phyloP scores from a whole-genome alignment of 1,284 basidiomycete species.

The Cutaneotrichosporon sp. region DNA sequence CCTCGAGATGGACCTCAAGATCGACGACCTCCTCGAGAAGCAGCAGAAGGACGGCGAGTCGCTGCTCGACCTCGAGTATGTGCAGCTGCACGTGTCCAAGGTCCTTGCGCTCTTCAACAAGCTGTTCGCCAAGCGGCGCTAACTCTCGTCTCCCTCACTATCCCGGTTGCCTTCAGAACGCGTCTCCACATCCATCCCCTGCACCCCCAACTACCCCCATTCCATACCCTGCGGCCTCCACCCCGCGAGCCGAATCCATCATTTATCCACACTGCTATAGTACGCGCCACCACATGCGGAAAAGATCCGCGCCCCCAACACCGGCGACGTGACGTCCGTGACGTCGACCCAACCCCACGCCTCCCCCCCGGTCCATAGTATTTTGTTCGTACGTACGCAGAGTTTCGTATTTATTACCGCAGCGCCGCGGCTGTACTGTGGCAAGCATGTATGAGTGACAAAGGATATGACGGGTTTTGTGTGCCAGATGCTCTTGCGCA shows the following conservation, averaged over 20 bases:
- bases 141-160: not conserved
- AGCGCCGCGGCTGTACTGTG: slow-evolving; percentile 9
- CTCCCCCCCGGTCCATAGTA: not conserved
- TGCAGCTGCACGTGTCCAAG: slow-evolving; percentile 93
- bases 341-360: not conserved
- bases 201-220: not conserved
- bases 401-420: not conserved
- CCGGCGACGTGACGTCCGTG: not conserved
- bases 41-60: slow-evolving; percentile 99
- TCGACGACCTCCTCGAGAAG: slow-evolving; percentile 96
- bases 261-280: not conserved
- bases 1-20: slow-evolving; percentile 99
- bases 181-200: not conserved
- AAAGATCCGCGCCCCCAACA: not conserved
- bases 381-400: not conserved
- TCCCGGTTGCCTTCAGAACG: not conserved
- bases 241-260: not conserved
- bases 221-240: not conserved
- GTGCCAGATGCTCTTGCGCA: too few species aligned
- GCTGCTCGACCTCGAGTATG: slow-evolving; percentile 91
- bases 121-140: slow-evolving; percentile 49
- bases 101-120: slow-evolving; percentile 87
- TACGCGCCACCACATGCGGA: not conserved
- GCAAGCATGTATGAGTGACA: slow-evolving; percentile 9
- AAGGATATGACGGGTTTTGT: not conserved